phyloP scores from a whole-genome alignment of 331 rosid genomes.

The Ulmus americana region DNA sequence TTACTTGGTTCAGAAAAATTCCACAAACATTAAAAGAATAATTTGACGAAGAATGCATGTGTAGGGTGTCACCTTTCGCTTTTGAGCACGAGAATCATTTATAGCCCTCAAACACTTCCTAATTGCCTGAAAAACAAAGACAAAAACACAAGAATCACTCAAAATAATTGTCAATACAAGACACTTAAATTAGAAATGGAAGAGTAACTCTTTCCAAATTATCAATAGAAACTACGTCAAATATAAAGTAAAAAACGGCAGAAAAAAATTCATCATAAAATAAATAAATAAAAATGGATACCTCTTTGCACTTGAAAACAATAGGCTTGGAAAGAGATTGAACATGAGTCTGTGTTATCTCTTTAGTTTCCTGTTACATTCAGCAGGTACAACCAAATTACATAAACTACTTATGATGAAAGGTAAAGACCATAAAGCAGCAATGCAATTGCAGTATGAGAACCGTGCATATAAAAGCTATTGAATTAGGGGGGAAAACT shows the following conservation, averaged over 20 bases:
- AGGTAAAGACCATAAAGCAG: background rate
- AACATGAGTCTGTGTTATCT: constrained; percentile 58
- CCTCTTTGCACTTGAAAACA: constrained; percentile 84
- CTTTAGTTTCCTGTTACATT: constrained; percentile 73
- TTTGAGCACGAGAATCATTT: constrained; percentile 96
- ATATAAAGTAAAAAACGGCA: background rate
- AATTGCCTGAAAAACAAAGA: constrained; percentile 57
- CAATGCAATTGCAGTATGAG: background rate
- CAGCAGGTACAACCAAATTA: constrained; percentile 30
- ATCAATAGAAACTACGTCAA: no score
- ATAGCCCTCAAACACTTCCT: constrained; percentile 88
- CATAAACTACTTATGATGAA: constrained; percentile 7
- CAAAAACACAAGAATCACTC: constrained; percentile 2
- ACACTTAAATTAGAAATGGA: background rate
- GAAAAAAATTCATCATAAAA: constrained; percentile 16
- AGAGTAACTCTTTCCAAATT: background rate
- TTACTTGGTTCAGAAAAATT: background rate
- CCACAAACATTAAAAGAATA: constrained; percentile 2
- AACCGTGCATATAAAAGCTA: background rate
- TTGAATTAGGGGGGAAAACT: no score
- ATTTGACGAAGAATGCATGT: constrained; percentile 10
- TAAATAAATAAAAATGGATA: constrained; percentile 27
- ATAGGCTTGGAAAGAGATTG: constrained; percentile 44
- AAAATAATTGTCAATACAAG: background rate
- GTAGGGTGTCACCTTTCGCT: constrained; percentile 65